Percentiles rank a stretch among this genome's conserved stretches.
phyloP scores from a whole-genome alignment of 306 rosid species.

The Lathyrus sativus region DNA sequence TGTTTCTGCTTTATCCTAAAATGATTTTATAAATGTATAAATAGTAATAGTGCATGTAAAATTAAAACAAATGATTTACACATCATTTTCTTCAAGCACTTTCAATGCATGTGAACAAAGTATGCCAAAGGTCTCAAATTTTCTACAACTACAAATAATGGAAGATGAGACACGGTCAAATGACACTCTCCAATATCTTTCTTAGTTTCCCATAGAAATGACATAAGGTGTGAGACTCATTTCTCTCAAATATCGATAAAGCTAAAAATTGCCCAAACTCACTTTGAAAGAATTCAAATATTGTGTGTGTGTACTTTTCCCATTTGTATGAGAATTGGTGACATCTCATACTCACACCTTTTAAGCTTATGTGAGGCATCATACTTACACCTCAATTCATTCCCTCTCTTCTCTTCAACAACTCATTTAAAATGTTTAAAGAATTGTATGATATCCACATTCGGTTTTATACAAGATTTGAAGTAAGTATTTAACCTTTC shows the following conservation, averaged over 20 bases:
- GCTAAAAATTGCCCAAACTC: neutral
- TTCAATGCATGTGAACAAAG: no score
- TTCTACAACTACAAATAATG: no score
- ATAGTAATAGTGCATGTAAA: no score
- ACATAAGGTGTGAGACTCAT: neutral
- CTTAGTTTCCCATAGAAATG: neutral
- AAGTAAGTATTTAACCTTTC: conserved; percentile 1
- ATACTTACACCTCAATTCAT: neutral
- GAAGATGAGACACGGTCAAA: no score
- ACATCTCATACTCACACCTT: neutral
- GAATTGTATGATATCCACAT: neutral
- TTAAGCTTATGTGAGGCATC: neutral
- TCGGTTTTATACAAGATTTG: neutral
- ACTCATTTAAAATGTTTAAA: neutral
- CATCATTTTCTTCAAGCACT: no score
- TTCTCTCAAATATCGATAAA: neutral
- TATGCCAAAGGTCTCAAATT: no score
- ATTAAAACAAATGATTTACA: no score
- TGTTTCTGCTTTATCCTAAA: no score
- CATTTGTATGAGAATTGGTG: neutral
- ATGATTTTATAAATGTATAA: no score
- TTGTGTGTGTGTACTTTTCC: neutral
- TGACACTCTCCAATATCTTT: no score
- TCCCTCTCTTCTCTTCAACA: neutral
- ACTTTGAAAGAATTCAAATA: neutral